These are phyloP conservation scores for Myriosclerotinia curreyana DNA, from an alignment of 2,329 filamentous ascomycete species.

Conservation along the genomic window DNA sequence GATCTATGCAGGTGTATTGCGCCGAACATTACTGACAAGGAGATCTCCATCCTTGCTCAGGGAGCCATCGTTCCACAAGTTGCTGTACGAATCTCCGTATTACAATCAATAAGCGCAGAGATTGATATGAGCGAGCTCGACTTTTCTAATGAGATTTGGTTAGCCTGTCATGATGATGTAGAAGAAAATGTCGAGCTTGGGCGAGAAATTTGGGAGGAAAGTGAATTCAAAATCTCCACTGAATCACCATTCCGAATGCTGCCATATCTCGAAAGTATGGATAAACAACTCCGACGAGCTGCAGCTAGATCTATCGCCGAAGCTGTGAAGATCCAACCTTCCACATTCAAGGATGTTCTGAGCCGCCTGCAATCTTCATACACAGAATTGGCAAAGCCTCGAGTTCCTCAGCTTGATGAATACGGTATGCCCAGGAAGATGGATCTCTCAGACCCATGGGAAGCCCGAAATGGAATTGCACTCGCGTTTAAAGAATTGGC, in stretches of 20 bases:
- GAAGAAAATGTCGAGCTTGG: constrained; percentile 83
- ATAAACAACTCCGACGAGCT: constrained; percentile 77
- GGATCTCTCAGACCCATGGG: constrained; percentile 86
- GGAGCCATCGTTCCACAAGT: constrained; percentile 77
- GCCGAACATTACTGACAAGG: constrained; percentile 69
- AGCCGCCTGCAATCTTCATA: constrained; percentile 68
- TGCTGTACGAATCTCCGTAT: constrained; percentile 75
- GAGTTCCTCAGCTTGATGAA: constrained; percentile 79
- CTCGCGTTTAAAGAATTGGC: constrained; percentile 82
- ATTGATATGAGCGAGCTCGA: constrained; percentile 85
- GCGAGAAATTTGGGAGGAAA: constrained; percentile 92
- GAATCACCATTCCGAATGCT: constrained; percentile 66
- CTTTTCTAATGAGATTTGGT: constrained; percentile 88
- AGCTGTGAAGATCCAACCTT: constrained; percentile 59
- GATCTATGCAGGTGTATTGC: constrained; percentile 84
- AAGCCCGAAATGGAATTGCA: constrained; percentile 83
- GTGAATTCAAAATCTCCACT: constrained; percentile 67
- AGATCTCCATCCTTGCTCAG: constrained; percentile 72
- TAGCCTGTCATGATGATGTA: constrained; percentile 87
- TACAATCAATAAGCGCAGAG: constrained; percentile 88
- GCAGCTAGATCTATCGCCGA: constrained; percentile 80
- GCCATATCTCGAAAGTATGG: constrained; percentile 75
- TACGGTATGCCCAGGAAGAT: constrained; percentile 93
- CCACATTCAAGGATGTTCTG: constrained; percentile 61
- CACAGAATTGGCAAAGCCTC: constrained; percentile 73